Base-by-base conservation (phyloP, 352 stramenopile species). In the Blastocystis sp. region DNA sequence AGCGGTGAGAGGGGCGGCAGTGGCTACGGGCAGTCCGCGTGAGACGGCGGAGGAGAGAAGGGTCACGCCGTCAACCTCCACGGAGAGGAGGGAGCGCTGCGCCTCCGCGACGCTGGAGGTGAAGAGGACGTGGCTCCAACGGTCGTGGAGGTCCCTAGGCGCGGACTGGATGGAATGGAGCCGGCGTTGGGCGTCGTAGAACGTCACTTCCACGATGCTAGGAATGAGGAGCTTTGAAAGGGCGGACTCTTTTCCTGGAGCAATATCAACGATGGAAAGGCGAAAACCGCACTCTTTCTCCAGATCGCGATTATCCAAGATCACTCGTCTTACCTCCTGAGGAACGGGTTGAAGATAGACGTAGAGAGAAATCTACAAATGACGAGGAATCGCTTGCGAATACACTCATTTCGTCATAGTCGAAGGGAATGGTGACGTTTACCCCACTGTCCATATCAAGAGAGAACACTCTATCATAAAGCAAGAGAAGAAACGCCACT, bases 251-350 rank as follows among this genome's bases (percentile, higher is more conserved):
- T 60, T 81, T 4, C 66, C 52, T 34, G 14, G 10, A 64, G 14
- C 19, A 28, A 40, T n/a, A 14, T 81, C 40, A 38, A 81, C 48
- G 21, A 81, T 34, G 28, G 71, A 38, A 1, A 81, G 21, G 17
- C 48, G 42, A 19, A 63, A 45, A 40, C 71, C 71, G 34, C 71
- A 21, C 38, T 81, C 28, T 3, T 65, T n/a, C 6, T 21, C 28
- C 2, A 63, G 4, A 38, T 81, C 71, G 19, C 71, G 42, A 64
- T 81, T 81, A 64, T 81, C 71, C 54, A 24, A 63, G 9, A 81
- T n/a, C 3, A 81, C 71, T 66, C 54, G 24, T 40, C 71, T 45
- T n/a, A 34, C 48, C 24, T 45, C 71, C 40, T 40, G 21, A 19
- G 42, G 11, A 11, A 63, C 38, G 0, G 19, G 19, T 34, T 64